Evolutionary conservation across 352 stramenopile genomes (phyloP), one percentile per base, ranked within the genome.

Genomic region (Proteromonas lacertae): DNA sequence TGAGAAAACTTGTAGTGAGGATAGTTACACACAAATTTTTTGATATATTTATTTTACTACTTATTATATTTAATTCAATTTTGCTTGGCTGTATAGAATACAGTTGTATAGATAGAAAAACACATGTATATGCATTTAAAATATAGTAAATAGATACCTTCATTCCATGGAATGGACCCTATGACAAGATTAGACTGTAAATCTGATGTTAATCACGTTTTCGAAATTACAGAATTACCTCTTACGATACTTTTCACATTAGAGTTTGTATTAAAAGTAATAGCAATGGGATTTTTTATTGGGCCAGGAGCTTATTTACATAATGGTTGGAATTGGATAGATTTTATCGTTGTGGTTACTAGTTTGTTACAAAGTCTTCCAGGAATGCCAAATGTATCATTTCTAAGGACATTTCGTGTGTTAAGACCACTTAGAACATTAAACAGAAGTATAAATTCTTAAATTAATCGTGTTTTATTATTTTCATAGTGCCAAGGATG

Each of bases 201-300:
- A 47, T 72, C 87, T 28, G 44, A 81, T 8, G 67, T 66, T 0
- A 60, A 80, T 45, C 70, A 71, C 0, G 59, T 61, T 10, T 48
- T 71, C 4, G 55, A 50, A 3, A 28, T 12, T 3, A 36, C 5
- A 2, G 58, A 60, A 1, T 87, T 83, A 42, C 38, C 71, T 0
- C 47, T 55, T 2, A 67, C 86, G 44, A 49, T 49, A 2, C 88
- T 68, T 69, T 87, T 88, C 33, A 43, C 70, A n/a, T 55, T 89
- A 18, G 73, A 89, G 42, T 89, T 88, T 45, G 50, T 78, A 21
- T 66, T 87, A 21, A 70, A 88, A 62, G 60, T 81, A 30, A 46
- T 42, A 38, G n/a, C n/a, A n/a, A n/a, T n/a, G n/a, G n/a, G n/a
- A n/a, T n/a, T n/a, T n/a, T n/a, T n/a, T n/a, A n/a, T n/a, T n/a